Base-by-base conservation (phyloP, 352 stramenopile species). In the Phytophthora foliorum region DNA sequence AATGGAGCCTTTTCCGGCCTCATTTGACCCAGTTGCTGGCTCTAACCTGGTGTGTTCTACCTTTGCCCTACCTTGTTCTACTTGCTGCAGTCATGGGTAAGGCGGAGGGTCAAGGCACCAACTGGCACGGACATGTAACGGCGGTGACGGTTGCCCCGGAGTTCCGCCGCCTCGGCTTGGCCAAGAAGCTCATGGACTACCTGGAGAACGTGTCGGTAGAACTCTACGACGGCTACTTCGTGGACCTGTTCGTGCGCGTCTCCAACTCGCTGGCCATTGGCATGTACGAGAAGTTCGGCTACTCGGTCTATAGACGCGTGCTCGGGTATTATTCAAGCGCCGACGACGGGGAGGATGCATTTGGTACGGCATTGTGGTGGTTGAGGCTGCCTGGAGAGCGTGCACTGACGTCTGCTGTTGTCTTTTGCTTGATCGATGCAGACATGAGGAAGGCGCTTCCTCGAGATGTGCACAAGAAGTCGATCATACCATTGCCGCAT, bases 41-140 rank as follows among this genome's bases (percentile, higher is more conserved):
- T 50, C 46, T 54, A 56, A 71, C 36, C 3, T 8, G 6, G 10
- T 24, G 10, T 21, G 22, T 49, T 49, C 31, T 58, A 55, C 38
- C 36, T 52, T 39, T 63, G 58, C 63, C 36, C 62, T 49, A 52
- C 22, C 14, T 58, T 45, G 9, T 50, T 57, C 39, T 53, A 67
- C 13, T 19, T 61, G 36, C 29, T 41, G 2, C 86, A 98, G 82
- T 98, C 62, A 95, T 98, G 79, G 96, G 95, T 46, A 99, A 99
- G 66, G 91, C 92, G 4, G 97, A 99, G 80, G 97, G 97, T 34
- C 88, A 94, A 48, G 91, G 75, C 6, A 90, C 98, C 54, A 84
- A 98, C 38, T 99, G 97, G 97, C 97, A 99, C 76, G 98, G 97
- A 27, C 97, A 99, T 75, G 97, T 99, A 27, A 99, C 97, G 36